Evolutionary conservation across 805 yeast genomes (phyloP), one percentile per base, ranked within the genome.

Genomic region (Ogataea trehaloabstinens): DNA sequence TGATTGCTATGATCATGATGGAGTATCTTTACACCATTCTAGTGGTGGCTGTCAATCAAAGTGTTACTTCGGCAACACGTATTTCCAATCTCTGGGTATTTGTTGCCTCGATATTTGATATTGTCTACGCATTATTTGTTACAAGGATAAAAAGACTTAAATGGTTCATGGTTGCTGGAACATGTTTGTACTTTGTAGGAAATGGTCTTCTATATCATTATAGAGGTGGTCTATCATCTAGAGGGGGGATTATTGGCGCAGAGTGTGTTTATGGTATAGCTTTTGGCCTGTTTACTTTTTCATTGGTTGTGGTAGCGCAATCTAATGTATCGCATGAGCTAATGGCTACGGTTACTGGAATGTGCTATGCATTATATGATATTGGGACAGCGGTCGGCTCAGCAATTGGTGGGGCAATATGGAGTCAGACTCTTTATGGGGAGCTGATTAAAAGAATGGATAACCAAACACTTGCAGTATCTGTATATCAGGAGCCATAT

Each of bases 1-100:
- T 30, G 20, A 19, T 21, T 11, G 13, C 13, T n/a, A 19, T 11
- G 20, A 16, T 18, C 7, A 13, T 13, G 20, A 16, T 7, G 13
- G 20, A 30, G 7, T 30, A 12, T 16, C 33, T 30, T 16, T 30
- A 30, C 20, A 30, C 33, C 8, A 21, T 30, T 6, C 33, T 30
- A 12, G 19, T 30, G n/a, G 33, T 30, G 11, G 18, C 19, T 15
- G 13, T 12, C 7, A 30, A 30, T 18, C 18, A 13, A 15, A 30
- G 20, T n/a, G 33, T 30, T 8, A 7, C 17, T 6, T 10, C 33
- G 12, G 33, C 33, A 7, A 30, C 33, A 6, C 33, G 33, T 6
- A 19, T 30, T 8, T 19, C 8, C 21, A 6, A 6, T 16, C 18
- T 16, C 8, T 16, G 25, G 25, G 12, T 8, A 12, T 22, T 22